Evolutionary conservation across 2,329 filamentous ascomycete species (phyloP).

Genomic region (Ampelomyces quisqualis): DNA sequence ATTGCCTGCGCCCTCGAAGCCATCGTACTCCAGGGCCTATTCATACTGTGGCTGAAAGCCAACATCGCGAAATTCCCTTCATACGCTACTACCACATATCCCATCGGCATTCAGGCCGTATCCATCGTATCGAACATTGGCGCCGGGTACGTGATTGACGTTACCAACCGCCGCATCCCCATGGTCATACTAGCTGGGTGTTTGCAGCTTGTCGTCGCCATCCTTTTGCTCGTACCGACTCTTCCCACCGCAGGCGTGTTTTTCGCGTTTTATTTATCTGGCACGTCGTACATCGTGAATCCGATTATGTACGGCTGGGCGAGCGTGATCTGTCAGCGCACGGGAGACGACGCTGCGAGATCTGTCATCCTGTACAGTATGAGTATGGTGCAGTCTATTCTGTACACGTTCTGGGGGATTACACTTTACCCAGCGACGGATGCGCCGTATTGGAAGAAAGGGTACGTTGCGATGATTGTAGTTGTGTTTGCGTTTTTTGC

Average conservation of each 20-base stretch:
- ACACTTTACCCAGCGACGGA: constrained; percentile 47
- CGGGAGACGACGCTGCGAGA: constrained; percentile 47
- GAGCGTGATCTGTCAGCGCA: constrained; percentile 42
- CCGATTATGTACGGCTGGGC: constrained; percentile 46
- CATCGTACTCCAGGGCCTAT: constrained; percentile 30
- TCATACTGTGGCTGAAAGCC: constrained; percentile 30
- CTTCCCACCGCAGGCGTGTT: constrained; percentile 39
- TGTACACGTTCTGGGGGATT: constrained; percentile 53
- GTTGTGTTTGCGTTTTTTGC: constrained; percentile 32
- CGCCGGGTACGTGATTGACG: constrained; percentile 44
- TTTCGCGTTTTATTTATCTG: constrained; percentile 44
- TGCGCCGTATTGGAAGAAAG: constrained; percentile 48
- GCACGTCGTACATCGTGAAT: constrained; percentile 47
- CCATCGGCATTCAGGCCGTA: constrained; percentile 57
- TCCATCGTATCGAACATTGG: constrained; percentile 55
- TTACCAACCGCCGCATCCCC: constrained; percentile 38
- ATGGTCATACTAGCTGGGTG: constrained; percentile 39
- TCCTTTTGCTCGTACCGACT: constrained; percentile 38
- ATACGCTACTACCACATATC: constrained; percentile 58
- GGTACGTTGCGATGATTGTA: constrained; percentile 41
- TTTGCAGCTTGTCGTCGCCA: constrained; percentile 38
- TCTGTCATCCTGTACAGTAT: constrained; percentile 47
- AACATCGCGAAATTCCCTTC: constrained; percentile 35
- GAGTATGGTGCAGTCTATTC: constrained; percentile 44
- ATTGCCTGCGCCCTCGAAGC: constrained; percentile 42